Conservation (phyloP, 768 basidiomycete species). For the Lentinus tigrinus region DNA sequence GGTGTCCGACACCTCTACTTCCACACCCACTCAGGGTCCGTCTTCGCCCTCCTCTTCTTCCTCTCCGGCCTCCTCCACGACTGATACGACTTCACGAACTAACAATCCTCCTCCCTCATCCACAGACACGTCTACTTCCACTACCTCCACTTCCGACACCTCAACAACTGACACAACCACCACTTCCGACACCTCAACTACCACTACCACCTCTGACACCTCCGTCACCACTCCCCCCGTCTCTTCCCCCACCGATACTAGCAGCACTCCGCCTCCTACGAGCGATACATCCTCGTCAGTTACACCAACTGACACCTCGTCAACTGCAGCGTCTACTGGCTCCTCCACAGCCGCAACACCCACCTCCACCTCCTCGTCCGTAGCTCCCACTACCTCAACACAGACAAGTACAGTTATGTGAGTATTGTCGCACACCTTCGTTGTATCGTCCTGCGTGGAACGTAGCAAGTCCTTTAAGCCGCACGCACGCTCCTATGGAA, state of each 20-base stretch:
- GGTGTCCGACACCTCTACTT: slow-evolving; percentile 1
- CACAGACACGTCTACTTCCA: slow-evolving; percentile 5
- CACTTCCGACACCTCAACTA: slow-evolving; percentile 5
- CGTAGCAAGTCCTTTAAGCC: no score
- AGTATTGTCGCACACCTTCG: background rate
- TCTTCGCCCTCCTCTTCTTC: slow-evolving; percentile 6
- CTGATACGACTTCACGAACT: background rate
- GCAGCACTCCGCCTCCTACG: background rate
- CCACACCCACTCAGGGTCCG: slow-evolving; percentile 3
- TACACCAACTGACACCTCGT: background rate
- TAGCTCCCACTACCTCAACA: slow-evolving; percentile 2
- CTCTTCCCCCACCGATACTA: background rate
- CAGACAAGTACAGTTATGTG: slow-evolving; percentile 19
- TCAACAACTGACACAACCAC: slow-evolving; percentile 6
- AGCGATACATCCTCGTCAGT: background rate
- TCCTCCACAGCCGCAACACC: background rate
- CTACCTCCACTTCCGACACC: slow-evolving; percentile 5
- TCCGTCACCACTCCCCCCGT: slow-evolving; percentile 4
- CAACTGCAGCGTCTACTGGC: background rate
- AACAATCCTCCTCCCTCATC: background rate
- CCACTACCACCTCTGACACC: slow-evolving; percentile 5
- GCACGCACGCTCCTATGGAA: no score
- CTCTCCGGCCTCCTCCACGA: background rate
- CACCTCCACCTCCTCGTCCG: background rate
- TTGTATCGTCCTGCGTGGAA: no score